Conservation (phyloP, 768 basidiomycete species). For the Chalciporus chontae region DNA sequence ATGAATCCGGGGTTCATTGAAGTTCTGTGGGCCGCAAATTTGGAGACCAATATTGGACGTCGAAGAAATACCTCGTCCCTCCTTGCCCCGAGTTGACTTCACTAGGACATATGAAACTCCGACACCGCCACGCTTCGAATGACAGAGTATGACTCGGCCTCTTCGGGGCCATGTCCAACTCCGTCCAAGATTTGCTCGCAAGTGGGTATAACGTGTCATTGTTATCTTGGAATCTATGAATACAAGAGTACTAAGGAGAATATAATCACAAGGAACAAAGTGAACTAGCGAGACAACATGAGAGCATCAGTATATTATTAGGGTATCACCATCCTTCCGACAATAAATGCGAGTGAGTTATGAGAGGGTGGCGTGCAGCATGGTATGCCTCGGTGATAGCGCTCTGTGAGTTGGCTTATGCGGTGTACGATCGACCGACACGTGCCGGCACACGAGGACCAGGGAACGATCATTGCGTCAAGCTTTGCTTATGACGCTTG, state of each 20-base stretch:
- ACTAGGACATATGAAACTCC: conserved; percentile 2
- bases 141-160: not conserved
- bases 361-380: no score
- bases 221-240: not conserved
- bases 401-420: not conserved
- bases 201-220: not conserved
- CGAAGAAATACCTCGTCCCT: not conserved
- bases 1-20: not conserved
- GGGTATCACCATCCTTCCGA: not conserved
- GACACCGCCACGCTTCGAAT: conserved; percentile 8
- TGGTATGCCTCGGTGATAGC: no score
- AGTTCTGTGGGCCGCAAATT: not conserved
- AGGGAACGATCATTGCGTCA: conserved; percentile 11
- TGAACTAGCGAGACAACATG: not conserved
- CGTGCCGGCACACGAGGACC: conserved; percentile 4
- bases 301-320: not conserved
- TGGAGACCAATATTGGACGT: not conserved
- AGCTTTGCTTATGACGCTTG: conserved; percentile 28
- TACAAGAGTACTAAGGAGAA: not conserved
- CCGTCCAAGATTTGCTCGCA: no score
- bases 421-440: conserved; percentile 22
- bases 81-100: not conserved
- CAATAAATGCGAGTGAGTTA: not conserved
- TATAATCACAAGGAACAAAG: not conserved
- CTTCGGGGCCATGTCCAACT: not conserved